Conservation (phyloP, 768 basidiomycete genomes). For the Rhizopogon rudus region DNA sequence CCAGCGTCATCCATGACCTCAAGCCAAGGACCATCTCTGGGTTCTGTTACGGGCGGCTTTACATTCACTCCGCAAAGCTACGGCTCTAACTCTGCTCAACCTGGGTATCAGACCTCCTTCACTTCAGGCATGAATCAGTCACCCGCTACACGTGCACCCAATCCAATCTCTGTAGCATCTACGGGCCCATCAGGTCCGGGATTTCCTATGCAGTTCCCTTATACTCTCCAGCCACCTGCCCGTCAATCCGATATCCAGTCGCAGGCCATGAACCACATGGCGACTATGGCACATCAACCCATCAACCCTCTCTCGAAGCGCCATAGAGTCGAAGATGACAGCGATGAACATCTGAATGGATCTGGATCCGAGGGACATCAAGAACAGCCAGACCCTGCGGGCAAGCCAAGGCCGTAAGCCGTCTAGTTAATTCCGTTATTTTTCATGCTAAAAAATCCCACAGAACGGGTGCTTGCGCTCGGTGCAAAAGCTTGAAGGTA, state of each 20-base stretch:
- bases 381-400: constrained; percentile 11
- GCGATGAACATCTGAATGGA: constrained; percentile 5
- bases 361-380: constrained; percentile 12
- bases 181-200: not conserved
- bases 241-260: constrained; percentile 26
- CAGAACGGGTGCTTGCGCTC: constrained; percentile 59
- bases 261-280: constrained; percentile 14
- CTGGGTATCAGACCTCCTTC: constrained; percentile 12
- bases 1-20: constrained; percentile 10
- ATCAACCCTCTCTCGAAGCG: not conserved
- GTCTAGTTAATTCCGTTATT: not conserved
- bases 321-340: constrained; percentile 19
- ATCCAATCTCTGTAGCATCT: not conserved
- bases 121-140: not conserved
- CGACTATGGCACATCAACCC: constrained; percentile 3
- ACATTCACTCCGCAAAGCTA: constrained; percentile 7
- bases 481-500: constrained; percentile 61
- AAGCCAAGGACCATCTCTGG: constrained; percentile 5
- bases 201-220: constrained; percentile 26
- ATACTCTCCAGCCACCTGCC: constrained; percentile 21
- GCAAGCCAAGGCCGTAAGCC: constrained; percentile 21
- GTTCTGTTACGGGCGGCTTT: constrained; percentile 8
- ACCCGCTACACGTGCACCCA: not conserved
- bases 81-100: constrained; percentile 9
- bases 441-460: constrained; percentile 2